Evolutionary conservation across 192 early-diverging fungal genomes (phyloP), one percentile per base, ranked within the genome.

Genomic region (Chytriomyces hyalinus): DNA sequence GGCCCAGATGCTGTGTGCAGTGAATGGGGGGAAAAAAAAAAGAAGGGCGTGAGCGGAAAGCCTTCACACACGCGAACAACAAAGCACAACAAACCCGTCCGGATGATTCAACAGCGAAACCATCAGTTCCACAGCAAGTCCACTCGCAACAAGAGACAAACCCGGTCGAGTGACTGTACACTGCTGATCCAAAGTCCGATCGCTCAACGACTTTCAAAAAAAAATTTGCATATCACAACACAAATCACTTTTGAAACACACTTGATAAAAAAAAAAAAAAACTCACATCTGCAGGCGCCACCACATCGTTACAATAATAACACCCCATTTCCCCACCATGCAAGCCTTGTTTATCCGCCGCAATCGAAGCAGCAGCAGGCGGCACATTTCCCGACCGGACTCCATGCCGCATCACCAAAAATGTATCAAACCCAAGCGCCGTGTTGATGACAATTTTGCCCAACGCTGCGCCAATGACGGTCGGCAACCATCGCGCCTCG

Each of bases 291-390:
- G 91, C 88, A 3, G 97, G 96, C n/a, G 94, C 96, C 17, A 99
- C 96, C 69, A 99, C 91, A 75, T 99, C 97, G 81, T 96, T 97
- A 86, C 97, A 99, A 73, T 94, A 99, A 78, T 99, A 99, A 76
- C 97, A 99, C 9, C 97, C 97, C 15, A 99, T 86, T 0, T 83
- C 20, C 62, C 20, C 74, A 49, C 51, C 44, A 24, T 43, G 80
- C 17, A 69, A 53, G 4, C 36, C 36, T 36, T 36, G 36, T 1
- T 36, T 0, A n/a, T 70, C 53, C 10, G 10, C 24, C 13, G 24
- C 75, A 28, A 70, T 60, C 47, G 67, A 59, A 61, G 71, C 59
- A 26, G 67, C 61, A 61, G 71, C 59, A 26, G 76, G 61, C 57
- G 71, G 49, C 70, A 43, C 36, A 65, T 20, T 45, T 24, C 20